Evolutionary conservation across 1,284 basidiomycete species (phyloP).

Genomic region (Tylopilus sp.): DNA sequence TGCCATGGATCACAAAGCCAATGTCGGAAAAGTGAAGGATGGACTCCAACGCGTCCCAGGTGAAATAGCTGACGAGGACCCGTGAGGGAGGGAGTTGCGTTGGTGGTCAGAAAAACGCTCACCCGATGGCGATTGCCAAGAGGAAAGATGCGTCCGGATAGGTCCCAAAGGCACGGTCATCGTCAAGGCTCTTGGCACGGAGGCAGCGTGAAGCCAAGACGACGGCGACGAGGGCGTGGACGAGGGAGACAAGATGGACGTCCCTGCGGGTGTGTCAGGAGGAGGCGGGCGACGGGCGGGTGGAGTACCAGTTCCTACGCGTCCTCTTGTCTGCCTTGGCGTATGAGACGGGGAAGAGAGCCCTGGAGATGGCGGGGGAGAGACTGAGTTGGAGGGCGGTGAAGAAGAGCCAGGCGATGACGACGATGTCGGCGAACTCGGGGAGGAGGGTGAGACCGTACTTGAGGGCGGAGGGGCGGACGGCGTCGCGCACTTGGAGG

Average conservation of each 20-base stretch:
- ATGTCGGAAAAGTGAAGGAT: constrained; percentile 45
- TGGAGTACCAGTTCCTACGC: constrained; percentile 51
- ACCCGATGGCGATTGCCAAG: constrained; percentile 47
- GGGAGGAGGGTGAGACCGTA: constrained; percentile 41
- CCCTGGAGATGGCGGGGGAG: constrained; percentile 45
- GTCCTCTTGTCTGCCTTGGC: constrained; percentile 40
- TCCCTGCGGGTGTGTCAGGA: constrained; percentile 36
- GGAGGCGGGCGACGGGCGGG: neutral
- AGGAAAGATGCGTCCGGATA: constrained; percentile 38
- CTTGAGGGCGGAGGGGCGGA: constrained; percentile 23
- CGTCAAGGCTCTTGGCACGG: constrained; percentile 34
- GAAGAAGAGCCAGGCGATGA: constrained; percentile 52
- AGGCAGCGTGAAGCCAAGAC: constrained; percentile 42
- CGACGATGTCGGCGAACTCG: constrained; percentile 65
- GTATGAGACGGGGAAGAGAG: constrained; percentile 43
- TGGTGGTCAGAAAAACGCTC: constrained; percentile 12
- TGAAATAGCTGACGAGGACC: constrained; percentile 44
- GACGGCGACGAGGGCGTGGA: constrained; percentile 45
- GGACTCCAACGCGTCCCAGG: constrained; percentile 53
- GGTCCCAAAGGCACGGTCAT: constrained; percentile 50
- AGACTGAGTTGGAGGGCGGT: constrained; percentile 47
- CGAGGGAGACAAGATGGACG: constrained; percentile 51
- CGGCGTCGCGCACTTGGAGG: constrained; percentile 26
- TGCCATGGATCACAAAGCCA: constrained; percentile 68
- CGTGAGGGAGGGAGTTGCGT: no score